Percentiles rank a stretch among this genome's conserved stretches.
These are phyloP conservation scores for Salisapilia sapeloensis DNA, from an alignment of 352 stramenopile genomes.

Conservation along the genomic window DNA sequence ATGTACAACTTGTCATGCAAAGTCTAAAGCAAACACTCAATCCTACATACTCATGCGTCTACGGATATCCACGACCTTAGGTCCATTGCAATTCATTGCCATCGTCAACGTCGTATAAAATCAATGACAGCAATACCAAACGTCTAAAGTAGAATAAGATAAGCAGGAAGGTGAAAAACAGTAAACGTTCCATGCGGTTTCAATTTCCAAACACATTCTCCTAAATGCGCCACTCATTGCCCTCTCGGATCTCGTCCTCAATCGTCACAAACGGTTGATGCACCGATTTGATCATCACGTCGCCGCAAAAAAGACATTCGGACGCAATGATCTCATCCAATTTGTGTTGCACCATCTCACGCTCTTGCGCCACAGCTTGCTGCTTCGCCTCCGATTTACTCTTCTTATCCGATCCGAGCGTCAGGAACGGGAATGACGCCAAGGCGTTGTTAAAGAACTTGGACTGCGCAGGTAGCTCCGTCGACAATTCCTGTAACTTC, in stretches of 20 bases:
- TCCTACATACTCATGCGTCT: too few relatives aligned
- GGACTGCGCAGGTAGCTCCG: slow-evolving; percentile 40
- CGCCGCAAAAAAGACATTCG: slow-evolving; percentile 89
- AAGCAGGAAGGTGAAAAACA: too few relatives aligned
- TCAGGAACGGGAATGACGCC: slow-evolving; percentile 36
- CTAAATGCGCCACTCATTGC: slow-evolving; percentile 69
- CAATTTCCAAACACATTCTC: neutral
- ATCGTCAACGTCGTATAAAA: too few relatives aligned
- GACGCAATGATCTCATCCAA: slow-evolving; percentile 88
- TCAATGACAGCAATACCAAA: too few relatives aligned
- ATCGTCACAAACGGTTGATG: slow-evolving; percentile 82
- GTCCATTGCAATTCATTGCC: too few relatives aligned
- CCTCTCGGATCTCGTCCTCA: slow-evolving; percentile 69
- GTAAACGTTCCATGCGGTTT: too few relatives aligned
- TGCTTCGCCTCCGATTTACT: slow-evolving; percentile 26
- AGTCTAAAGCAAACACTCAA: too few relatives aligned
- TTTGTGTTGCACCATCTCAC: slow-evolving; percentile 85
- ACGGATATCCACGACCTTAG: too few relatives aligned
- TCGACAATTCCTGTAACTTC: slow-evolving; percentile 75
- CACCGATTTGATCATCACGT: slow-evolving; percentile 93
- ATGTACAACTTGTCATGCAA: too few relatives aligned
- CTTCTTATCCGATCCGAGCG: slow-evolving; percentile 48
- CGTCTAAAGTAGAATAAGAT: too few relatives aligned
- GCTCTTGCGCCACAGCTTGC: slow-evolving; percentile 63
- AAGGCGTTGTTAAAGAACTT: slow-evolving; percentile 69